Base-by-base conservation (phyloP, 495 filamentous ascomycete species). In the Penicillium canariense region DNA sequence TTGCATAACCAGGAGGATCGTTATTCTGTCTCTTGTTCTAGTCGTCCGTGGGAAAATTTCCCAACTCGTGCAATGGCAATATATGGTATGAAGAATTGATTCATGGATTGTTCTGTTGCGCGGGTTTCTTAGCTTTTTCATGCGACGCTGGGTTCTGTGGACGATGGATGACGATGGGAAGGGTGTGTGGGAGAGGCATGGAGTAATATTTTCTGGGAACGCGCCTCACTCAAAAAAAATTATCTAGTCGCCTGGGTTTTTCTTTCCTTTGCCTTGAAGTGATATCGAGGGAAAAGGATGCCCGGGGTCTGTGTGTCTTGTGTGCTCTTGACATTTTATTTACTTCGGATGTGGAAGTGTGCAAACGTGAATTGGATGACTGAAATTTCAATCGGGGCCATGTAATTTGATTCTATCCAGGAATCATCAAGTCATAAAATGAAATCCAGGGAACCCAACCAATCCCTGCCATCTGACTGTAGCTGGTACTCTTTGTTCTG, bases 371-470 rank as follows among this genome's bases (percentile, higher is more conserved):
- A 64, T 67, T 67, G 61, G 61, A 67, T 64, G 62, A 62, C 23
- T 28, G 61, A 57, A 67, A 64, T 53, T 59, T 60, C 54, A 68
- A 68, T 63, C 50, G 55, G 51, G 48, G 47, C 15, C 50, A n/a
- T 28, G 69, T 71, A 72, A 68, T 70, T 70, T 67, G 70, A 67
- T 66, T 70, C 62, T 59, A 68, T 55, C 51, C 59, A 62, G 47
- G 66, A 61, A 58, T 68, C 65, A 63, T 60, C 53, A 64, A 66
- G 12, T 6, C 68, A 68, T 68, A 61, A 55, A 65, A 66, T 53
- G 62, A 66, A 69, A 68, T 68, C 59, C 57, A 65, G 63, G 63
- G 43, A 67, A 54, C 46, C 52, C 50, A 60, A 62, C 60, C 35
- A 61, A 54, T 50, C 45, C 52, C 11, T 43, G 51, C 40, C 35